phyloP scores from a whole-genome alignment of 768 basidiomycete genomes.

The Tricholoma hemisulphureum region DNA sequence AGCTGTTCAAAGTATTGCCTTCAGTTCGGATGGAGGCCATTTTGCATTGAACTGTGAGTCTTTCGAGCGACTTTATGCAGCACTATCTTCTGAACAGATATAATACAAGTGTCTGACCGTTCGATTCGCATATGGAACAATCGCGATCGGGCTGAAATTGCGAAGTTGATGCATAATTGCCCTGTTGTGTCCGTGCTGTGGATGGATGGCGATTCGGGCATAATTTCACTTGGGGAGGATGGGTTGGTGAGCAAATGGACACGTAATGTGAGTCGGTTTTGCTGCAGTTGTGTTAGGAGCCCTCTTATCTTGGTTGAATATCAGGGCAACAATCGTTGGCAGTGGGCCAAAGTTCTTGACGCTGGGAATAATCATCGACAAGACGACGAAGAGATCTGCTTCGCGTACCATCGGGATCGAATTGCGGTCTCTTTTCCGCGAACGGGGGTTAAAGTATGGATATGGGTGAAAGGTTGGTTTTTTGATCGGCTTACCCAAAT shows the following conservation, averaged over 20 bases:
- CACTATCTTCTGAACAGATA: not conserved
- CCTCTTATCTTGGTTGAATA: not conserved
- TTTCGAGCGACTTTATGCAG: not conserved
- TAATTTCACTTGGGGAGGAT: conserved; percentile 56
- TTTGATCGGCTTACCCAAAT: not conserved
- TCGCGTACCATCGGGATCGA: conserved; percentile 55
- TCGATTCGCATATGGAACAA: conserved; percentile 67
- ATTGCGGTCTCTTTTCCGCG: conserved; percentile 62
- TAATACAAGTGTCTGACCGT: conserved; percentile 48
- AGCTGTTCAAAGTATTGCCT: conserved; percentile 46
- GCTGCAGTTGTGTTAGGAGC: not conserved
- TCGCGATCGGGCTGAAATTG: conserved; percentile 46
- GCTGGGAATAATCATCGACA: conserved; percentile 38
- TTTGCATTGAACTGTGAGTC: conserved; percentile 60
- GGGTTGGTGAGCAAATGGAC: conserved; percentile 62
- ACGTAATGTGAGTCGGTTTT: conserved; percentile 41
- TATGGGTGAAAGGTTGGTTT: conserved; percentile 51
- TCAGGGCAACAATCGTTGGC: conserved; percentile 52
- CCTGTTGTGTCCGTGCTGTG: conserved; percentile 51
- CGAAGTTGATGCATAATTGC: conserved; percentile 53
- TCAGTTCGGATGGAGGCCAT: conserved; percentile 52
- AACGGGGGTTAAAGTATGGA: conserved; percentile 65
- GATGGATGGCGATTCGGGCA: conserved; percentile 57
- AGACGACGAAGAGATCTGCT: conserved; percentile 43
- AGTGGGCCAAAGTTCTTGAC: conserved; percentile 54